These are phyloP conservation scores for Ceratocystis harringtonii DNA, from an alignment of 2,329 filamentous ascomycete species.

Conservation along the genomic window DNA sequence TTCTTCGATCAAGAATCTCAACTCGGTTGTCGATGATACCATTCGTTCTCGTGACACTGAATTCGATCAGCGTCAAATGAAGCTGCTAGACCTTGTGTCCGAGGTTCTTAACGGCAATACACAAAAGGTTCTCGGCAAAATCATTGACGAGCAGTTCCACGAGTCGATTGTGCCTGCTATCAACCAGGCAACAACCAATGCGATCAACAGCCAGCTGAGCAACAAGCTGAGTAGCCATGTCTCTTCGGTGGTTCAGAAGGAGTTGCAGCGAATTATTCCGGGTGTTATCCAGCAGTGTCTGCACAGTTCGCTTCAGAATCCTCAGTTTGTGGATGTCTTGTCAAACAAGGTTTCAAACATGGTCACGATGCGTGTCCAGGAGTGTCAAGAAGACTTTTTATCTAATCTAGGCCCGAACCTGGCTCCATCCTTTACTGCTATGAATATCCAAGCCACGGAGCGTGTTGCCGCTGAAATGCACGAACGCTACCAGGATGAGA, in stretches of 20 bases:
- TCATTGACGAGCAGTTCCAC: slow-evolving; percentile 63
- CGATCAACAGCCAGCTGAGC: slow-evolving; percentile 57
- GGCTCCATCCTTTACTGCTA: slow-evolving; percentile 48
- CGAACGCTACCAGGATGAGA: slow-evolving; percentile 38
- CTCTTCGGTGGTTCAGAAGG: slow-evolving; percentile 51
- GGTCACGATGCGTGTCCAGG: slow-evolving; percentile 50
- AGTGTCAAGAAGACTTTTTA: slow-evolving; percentile 55
- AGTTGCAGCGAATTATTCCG: slow-evolving; percentile 58
- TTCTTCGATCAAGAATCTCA: slow-evolving; percentile 44
- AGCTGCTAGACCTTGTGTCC: slow-evolving; percentile 43
- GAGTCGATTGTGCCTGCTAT: slow-evolving; percentile 62
- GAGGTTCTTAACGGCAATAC: slow-evolving; percentile 48
- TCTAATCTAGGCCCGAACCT: slow-evolving; percentile 47
- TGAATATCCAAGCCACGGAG: slow-evolving; percentile 51
- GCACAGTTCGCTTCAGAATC: slow-evolving; percentile 53
- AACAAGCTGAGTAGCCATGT: slow-evolving; percentile 52
- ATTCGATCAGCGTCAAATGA: slow-evolving; percentile 38
- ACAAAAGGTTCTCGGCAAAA: slow-evolving; percentile 57
- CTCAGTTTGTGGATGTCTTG: slow-evolving; percentile 56
- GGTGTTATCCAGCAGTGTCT: slow-evolving; percentile 46
- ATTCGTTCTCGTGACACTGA: slow-evolving; percentile 35
- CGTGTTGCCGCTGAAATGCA: slow-evolving; percentile 56
- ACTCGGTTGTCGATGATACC: slow-evolving; percentile 52
- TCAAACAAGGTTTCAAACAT: slow-evolving; percentile 19
- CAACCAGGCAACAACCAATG: slow-evolving; percentile 48